Evolutionary conservation across 768 basidiomycete genomes (phyloP), one percentile per base, ranked within the genome.

Genomic region (Erythrobasidium yunnanense): DNA sequence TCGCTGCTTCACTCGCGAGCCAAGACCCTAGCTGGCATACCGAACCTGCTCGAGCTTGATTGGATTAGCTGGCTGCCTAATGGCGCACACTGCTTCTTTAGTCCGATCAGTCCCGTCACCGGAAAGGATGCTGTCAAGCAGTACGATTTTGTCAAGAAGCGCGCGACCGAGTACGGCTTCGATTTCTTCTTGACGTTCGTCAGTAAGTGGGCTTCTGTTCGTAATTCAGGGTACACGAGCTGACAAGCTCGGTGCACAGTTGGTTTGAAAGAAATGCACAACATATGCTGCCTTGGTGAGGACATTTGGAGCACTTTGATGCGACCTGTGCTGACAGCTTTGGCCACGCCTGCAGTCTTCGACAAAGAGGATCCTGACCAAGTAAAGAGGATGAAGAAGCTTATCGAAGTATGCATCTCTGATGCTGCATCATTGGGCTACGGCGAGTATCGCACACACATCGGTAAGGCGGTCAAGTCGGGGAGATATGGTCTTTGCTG

Each of bases 121-220:
- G 55, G 55, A 4, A 42, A 50, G 7, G 55, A 42, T 57, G 6
- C 29, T 17, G 5, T 7, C 17, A 55, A 23, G 22, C 69, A 69
- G 53, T 51, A 53, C 53, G 45, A 60, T 13, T 38, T 71, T 20
- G 49, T 54, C 52, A 68, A 55, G 50, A 49, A 56, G 15, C 22
- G 58, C 18, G 46, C 47, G 17, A 29, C 2, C 47, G 60, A 65
- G 54, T 50, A 57, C 18, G 58, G 60, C 4, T 70, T 70, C 25
- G 69, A 70, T 51, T 58, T 56, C 51, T 66, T 71, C 68, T 46
- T 50, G 15, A 68, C 70, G 5, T 65, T 68, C 65, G 65, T 66
- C 23, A 54, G n/a, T n/a, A n/a, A n/a, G n/a, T n/a, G n/a, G n/a
- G n/a, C n/a, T n/a, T n/a, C n/a, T n/a, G n/a, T n/a, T n/a, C n/a